Conservation (phyloP, 768 basidiomycete species). For the Trametes coccinea region DNA sequence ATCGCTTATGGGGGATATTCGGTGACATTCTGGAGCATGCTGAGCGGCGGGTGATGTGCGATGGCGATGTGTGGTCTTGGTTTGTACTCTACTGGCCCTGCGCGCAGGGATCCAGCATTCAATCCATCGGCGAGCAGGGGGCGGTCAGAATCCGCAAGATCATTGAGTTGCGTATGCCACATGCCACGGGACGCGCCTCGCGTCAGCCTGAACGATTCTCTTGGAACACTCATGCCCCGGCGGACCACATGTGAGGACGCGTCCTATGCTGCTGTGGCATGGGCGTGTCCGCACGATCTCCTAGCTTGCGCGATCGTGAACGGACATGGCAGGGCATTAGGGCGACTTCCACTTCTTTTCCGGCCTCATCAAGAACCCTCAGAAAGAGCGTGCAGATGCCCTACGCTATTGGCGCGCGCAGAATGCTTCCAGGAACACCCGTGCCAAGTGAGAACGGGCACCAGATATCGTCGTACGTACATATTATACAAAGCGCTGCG, state of each 20-base stretch:
- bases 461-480: slow-evolving; percentile 24
- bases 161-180: slow-evolving; percentile 7
- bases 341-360: slow-evolving; percentile 15
- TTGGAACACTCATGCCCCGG: slow-evolving; percentile 20
- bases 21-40: slow-evolving; percentile 38
- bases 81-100: not conserved
- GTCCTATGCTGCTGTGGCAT: slow-evolving; percentile 19
- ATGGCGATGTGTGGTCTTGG: slow-evolving; percentile 1
- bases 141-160: not conserved
- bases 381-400: slow-evolving; percentile 13
- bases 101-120: not conserved
- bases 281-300: slow-evolving; percentile 7
- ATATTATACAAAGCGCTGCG: slow-evolving; percentile 18
- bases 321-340: slow-evolving; percentile 12
- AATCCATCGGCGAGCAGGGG: slow-evolving; percentile 2
- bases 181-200: slow-evolving; percentile 22
- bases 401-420: slow-evolving; percentile 6
- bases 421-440: slow-evolving; percentile 20
- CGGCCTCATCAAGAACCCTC: slow-evolving; percentile 13
- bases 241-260: slow-evolving; percentile 15
- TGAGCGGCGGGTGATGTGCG: slow-evolving; percentile 4
- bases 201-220: slow-evolving; percentile 6
- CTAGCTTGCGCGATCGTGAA: slow-evolving; percentile 10
- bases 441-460: slow-evolving; percentile 17
- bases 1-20: slow-evolving; percentile 42